Conservation (phyloP, 1,284 basidiomycete species). For the Cerioporus squamosus region DNA sequence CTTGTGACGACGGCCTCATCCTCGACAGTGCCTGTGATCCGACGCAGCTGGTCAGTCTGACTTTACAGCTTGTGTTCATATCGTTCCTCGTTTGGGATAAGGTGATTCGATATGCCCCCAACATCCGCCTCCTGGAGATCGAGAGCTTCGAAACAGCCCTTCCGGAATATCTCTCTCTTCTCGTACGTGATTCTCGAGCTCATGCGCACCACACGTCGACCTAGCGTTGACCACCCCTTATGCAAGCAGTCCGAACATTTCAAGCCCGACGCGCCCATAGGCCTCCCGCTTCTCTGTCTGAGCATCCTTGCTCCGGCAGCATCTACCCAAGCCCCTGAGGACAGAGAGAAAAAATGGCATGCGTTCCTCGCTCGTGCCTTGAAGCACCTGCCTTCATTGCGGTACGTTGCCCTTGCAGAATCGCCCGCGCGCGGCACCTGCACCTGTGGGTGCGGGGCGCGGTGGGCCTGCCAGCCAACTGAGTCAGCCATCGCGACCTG, state of each 20-base stretch:
- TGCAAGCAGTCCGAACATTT: neutral
- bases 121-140: neutral
- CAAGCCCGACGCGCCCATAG: neutral
- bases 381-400: neutral
- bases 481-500: slow-evolving; percentile 7
- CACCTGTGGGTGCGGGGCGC: slow-evolving; percentile 25
- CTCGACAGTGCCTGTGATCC: too few species aligned
- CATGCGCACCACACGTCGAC: too few species aligned
- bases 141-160: neutral
- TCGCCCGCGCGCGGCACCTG: too few species aligned
- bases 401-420: slow-evolving; percentile 6
- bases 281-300: neutral
- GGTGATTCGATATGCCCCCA: neutral
- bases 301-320: neutral
- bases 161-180: neutral
- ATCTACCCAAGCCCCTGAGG: too few species aligned
- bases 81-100: too few species aligned
- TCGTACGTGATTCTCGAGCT: neutral
- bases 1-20: too few species aligned
- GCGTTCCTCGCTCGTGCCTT: neutral
- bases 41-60: too few species aligned
- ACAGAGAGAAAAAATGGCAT: too few species aligned
- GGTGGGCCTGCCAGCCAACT: slow-evolving; percentile 20
- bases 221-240: neutral
- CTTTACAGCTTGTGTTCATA: too few species aligned